Evolutionary conservation across 768 basidiomycete species (phyloP), one percentile per base, ranked within the genome.

Genomic region (Lactarius vividus): DNA sequence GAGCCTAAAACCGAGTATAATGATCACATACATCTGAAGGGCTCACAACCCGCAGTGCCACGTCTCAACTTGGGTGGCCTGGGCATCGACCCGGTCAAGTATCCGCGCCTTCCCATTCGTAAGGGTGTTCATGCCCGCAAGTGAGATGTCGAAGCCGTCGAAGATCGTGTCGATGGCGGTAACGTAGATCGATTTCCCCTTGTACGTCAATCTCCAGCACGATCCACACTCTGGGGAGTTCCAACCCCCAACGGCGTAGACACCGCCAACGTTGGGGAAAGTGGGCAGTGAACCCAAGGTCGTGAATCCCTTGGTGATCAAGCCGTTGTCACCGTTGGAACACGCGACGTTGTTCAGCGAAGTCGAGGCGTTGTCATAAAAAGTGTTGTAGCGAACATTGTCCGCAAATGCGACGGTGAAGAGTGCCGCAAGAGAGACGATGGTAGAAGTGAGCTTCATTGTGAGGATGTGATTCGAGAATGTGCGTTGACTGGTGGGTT

Each of bases 71-170:
- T 60, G 61, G 39, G 10, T 31, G 31, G 56, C 54, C 7, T 35
- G 4, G 11, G 37, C 65, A 18, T 55, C 11, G 42, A 67, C 29
- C 9, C 0, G 20, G 35, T 46, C 62, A 20, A 63, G n/a, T 10
- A 10, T 10, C 52, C 18, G 29, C 31, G 66, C 66, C 13, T 63
- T 18, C 31, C 62, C 57, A 31, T 56, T 40, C 16, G 86, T 87
- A 66, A 87, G 72, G 18, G 69, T 69, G 66, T 87, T 81, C 84
- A 87, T 83, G 29, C 85, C 84, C n/a, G 71, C 75, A 68, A 79
- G 70, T 0, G 84, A 80, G 35, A 87, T 73, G 62, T 83, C 84
- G 70, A 85, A 85, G 8, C 79, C 81, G 0, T 66, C 67, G 3
- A 4, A 31, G 15, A 71, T 67, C 16, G 59, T 56, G 52, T 78